These are phyloP conservation scores for Leccinum uliginosum DNA, from an alignment of 768 basidiomycete species.

Conservation along the genomic window DNA sequence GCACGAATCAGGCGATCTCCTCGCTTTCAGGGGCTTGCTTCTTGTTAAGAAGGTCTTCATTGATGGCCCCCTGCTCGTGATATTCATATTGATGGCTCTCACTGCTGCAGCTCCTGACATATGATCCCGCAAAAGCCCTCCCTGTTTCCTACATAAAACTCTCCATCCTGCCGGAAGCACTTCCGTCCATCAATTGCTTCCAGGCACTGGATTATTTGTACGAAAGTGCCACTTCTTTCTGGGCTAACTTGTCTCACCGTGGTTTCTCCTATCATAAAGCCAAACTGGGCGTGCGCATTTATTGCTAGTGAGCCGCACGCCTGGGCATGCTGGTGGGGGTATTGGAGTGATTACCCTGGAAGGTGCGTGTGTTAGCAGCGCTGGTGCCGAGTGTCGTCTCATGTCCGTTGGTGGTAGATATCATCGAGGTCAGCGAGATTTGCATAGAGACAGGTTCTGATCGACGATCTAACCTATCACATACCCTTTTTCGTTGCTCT, in stretches of 20 bases:
- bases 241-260: slow-evolving; percentile 1
- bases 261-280: slow-evolving; percentile 58
- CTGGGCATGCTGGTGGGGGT: slow-evolving; percentile 78
- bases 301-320: slow-evolving; percentile 77
- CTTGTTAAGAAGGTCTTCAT: slow-evolving; percentile 72
- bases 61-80: neutral
- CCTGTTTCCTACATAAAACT: slow-evolving; percentile 74
- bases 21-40: slow-evolving; percentile 76
- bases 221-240: slow-evolving; percentile 11
- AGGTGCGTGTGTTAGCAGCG: slow-evolving; percentile 37
- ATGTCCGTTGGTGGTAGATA: slow-evolving; percentile 39
- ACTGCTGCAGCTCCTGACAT: slow-evolving; percentile 63
- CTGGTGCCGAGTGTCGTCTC: neutral
- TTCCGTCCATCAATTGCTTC: slow-evolving; percentile 86
- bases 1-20: slow-evolving; percentile 63
- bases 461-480: neutral
- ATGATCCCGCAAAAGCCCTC: slow-evolving; percentile 78
- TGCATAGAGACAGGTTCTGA: neutral
- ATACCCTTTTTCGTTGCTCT: neutral
- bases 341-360: slow-evolving; percentile 90
- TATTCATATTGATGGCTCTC: slow-evolving; percentile 5
- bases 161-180: slow-evolving; percentile 85
- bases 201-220: slow-evolving; percentile 93
- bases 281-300: slow-evolving; percentile 96
- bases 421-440: slow-evolving; percentile 54